Conservation (phyloP, 108 stramenopile species). For the Nitzschia putrida region DNA sequence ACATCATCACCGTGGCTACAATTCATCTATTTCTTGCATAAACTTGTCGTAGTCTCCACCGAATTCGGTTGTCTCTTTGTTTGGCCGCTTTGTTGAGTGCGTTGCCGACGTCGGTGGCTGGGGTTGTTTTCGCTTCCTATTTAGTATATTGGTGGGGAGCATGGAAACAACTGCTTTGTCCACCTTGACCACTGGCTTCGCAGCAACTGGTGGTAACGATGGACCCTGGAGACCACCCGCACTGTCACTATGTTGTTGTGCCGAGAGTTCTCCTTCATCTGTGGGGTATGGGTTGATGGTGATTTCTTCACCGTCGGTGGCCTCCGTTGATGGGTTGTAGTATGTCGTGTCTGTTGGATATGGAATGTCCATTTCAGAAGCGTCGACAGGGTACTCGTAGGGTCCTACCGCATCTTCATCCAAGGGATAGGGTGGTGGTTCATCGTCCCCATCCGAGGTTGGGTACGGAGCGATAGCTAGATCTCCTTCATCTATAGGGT, state of each 20-base stretch:
- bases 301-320: constrained; percentile 10
- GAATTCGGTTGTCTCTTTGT: constrained; percentile 14
- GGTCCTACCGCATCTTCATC: constrained; percentile 7
- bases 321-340: constrained; percentile 10
- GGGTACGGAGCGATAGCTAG: neutral
- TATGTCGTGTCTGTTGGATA: constrained; percentile 14
- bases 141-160: constrained; percentile 61
- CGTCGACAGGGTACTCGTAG: constrained; percentile 12
- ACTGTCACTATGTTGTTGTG: neutral
- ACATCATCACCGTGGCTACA: neutral
- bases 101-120: constrained; percentile 17
- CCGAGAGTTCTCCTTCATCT: constrained; percentile 1
- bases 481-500: constrained; percentile 20
- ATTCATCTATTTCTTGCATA: constrained; percentile 42
- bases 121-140: constrained; percentile 28
- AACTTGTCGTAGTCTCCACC: constrained; percentile 58
- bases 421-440: constrained; percentile 9
- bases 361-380: constrained; percentile 1
- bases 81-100: neutral
- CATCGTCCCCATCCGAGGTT: neutral
- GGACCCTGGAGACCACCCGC: neutral
- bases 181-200: constrained; percentile 60
- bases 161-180: constrained; percentile 77
- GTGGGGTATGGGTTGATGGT: constrained; percentile 40
- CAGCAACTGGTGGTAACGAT: constrained; percentile 1